phyloP scores from a whole-genome alignment of 1,139 yeast genomes.

The Suhomyces taliae region DNA sequence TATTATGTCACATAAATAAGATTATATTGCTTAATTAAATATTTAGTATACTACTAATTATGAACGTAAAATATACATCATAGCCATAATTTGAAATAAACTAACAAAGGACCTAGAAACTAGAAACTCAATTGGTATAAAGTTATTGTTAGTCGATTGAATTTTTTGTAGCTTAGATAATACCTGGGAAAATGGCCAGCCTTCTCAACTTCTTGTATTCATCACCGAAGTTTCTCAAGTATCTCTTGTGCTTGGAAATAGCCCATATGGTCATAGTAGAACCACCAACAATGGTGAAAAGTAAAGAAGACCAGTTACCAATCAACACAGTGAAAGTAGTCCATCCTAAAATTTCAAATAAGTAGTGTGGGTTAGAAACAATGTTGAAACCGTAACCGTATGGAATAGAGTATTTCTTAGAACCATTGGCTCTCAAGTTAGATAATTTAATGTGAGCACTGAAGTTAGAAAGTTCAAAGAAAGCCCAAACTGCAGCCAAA shows the following conservation, averaged over 20 bases:
- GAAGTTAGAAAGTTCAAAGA: conserved; percentile 72
- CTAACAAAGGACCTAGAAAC: too few relatives aligned
- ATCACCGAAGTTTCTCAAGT: conserved; percentile 70
- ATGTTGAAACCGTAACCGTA: conserved; percentile 45
- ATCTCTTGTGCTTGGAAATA: conserved; percentile 65
- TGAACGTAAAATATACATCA: too few relatives aligned
- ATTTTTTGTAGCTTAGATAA: conserved; percentile 15
- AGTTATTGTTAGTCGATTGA: too few relatives aligned
- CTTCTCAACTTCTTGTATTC: conserved; percentile 69
- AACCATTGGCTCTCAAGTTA: conserved; percentile 51
- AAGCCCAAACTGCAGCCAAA: conserved; percentile 53
- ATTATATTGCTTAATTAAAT: too few relatives aligned
- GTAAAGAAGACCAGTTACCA: conserved; percentile 74
- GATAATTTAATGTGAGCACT: conserved; percentile 65
- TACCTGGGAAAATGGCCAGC: conserved; percentile 62
- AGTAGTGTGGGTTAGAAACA: conserved; percentile 79
- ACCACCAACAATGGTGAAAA: conserved; percentile 70
- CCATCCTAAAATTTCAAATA: conserved; percentile 83
- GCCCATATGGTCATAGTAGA: conserved; percentile 85
- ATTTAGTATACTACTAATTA: too few relatives aligned
- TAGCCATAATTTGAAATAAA: too few relatives aligned
- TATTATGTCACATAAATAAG: too few relatives aligned
- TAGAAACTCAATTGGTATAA: too few relatives aligned
- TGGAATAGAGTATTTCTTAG: conserved; percentile 43
- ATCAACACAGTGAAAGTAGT: conserved; percentile 63